Conservation (phyloP, 2,329 filamentous ascomycete species). For the Whalleya microplaca region DNA sequence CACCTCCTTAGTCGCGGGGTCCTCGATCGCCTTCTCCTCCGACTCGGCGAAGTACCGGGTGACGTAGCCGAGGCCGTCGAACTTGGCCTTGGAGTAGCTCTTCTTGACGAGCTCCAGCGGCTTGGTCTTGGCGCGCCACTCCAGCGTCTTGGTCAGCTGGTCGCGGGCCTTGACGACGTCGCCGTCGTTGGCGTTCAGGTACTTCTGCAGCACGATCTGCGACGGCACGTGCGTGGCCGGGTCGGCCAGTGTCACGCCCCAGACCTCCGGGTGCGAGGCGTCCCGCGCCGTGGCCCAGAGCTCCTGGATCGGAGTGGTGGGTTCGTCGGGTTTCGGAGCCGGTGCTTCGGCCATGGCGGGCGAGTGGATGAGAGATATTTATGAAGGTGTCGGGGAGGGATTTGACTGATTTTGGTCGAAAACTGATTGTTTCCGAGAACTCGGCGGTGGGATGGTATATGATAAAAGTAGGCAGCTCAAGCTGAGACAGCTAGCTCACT, state of each 20-base stretch:
- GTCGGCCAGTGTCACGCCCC: conserved; percentile 72
- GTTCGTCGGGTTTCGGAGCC: conserved; percentile 30
- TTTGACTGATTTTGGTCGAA: background rate
- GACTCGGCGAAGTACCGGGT: conserved; percentile 66
- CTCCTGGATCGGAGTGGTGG: conserved; percentile 35
- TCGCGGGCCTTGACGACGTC: conserved; percentile 74
- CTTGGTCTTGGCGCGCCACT: conserved; percentile 80
- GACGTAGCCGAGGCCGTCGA: conserved; percentile 78
- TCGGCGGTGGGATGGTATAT: conserved; percentile 6
- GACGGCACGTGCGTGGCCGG: conserved; percentile 67
- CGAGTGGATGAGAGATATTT: background rate
- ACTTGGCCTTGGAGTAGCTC: conserved; percentile 70
- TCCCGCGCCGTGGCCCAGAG: conserved; percentile 35
- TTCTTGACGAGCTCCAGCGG: conserved; percentile 68
- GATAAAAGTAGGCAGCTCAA: conserved; percentile 9
- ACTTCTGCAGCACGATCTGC: conserved; percentile 88
- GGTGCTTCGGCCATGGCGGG: conserved; percentile 20
- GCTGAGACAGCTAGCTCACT: background rate
- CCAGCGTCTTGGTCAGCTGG: conserved; percentile 77
- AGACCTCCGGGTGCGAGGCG: conserved; percentile 74
- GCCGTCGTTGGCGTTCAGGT: conserved; percentile 84
- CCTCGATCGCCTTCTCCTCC: conserved; percentile 39
- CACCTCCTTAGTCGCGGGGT: conserved; percentile 58
- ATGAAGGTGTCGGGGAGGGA: background rate
- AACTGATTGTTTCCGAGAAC: background rate